Conservation (phyloP, 768 basidiomycete species). For the Suillus tomentosus region DNA sequence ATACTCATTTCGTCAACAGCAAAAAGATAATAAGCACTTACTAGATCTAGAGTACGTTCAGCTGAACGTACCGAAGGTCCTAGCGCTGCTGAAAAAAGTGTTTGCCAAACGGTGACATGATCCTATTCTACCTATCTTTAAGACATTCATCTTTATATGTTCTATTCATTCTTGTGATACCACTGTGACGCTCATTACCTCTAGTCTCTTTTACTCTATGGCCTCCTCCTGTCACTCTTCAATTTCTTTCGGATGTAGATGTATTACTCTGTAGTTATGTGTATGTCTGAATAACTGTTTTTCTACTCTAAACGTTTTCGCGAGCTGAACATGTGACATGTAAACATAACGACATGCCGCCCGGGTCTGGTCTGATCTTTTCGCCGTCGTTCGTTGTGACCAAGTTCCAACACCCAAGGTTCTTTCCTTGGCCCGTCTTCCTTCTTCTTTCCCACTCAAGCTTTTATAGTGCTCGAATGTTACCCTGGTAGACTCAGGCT, state of each 20-base stretch:
- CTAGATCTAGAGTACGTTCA: slow-evolving; percentile 98
- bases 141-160: slow-evolving; percentile 29
- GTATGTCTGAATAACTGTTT: slow-evolving; percentile 39
- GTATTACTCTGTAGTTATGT: slow-evolving; percentile 40
- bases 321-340: neutral
- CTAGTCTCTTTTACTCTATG: slow-evolving; percentile 14
- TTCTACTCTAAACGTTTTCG: slow-evolving; percentile 20
- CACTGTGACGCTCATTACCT: slow-evolving; percentile 23
- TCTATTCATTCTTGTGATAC: slow-evolving; percentile 37
- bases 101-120: slow-evolving; percentile 76
- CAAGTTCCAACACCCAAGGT: neutral
- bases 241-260: slow-evolving; percentile 38
- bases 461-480: slow-evolving; percentile 21
- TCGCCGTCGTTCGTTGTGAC: neutral
- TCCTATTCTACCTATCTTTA: slow-evolving; percentile 20
- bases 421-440: neutral
- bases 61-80: slow-evolving; percentile 93
- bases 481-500: slow-evolving; percentile 16
- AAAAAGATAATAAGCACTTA: slow-evolving; percentile 98
- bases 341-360: slow-evolving; percentile 4
- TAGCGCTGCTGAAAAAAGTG: slow-evolving; percentile 91
- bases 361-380: neutral
- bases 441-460: neutral
- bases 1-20: slow-evolving; percentile 52
- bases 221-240: slow-evolving; percentile 22